A percentile compares a stretch with the other conserved stretches of the same genome.
phyloP scores from a whole-genome alignment of 192 early-diverging fungal genomes.

The Umbelopsis sp. region DNA sequence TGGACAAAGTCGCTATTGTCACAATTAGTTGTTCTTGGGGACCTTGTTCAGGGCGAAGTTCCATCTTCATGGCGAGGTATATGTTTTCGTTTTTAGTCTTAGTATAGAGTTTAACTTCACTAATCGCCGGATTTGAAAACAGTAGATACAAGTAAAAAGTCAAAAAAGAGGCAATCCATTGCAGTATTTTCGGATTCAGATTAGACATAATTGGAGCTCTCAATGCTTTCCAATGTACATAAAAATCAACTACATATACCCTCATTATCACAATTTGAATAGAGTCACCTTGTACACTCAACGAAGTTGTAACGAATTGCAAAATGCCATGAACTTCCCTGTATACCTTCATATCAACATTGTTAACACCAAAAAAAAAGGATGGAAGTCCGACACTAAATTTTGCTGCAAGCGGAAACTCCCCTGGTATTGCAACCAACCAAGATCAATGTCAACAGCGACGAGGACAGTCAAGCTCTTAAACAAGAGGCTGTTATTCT shows the following conservation, averaged over 20 bases:
- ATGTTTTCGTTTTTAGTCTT: background rate
- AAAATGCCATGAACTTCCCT: too few relatives aligned
- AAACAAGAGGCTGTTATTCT: too few relatives aligned
- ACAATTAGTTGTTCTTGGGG: background rate
- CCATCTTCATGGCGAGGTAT: background rate
- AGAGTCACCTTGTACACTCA: too few relatives aligned
- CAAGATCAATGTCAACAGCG: too few relatives aligned
- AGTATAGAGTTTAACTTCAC: background rate
- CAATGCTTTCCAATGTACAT: background rate
- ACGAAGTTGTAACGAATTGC: too few relatives aligned
- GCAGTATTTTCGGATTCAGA: slow-evolving; percentile 11
- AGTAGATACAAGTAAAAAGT: background rate
- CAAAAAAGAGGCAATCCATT: background rate
- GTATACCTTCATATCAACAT: too few relatives aligned
- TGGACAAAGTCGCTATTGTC: background rate
- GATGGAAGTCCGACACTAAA: too few relatives aligned
- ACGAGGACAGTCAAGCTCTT: too few relatives aligned
- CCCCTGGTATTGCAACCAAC: too few relatives aligned
- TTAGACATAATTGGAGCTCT: background rate
- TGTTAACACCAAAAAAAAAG: too few relatives aligned
- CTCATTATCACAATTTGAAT: too few relatives aligned
- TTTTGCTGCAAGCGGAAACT: too few relatives aligned
- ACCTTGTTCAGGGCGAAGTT: background rate
- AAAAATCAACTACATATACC: background rate
- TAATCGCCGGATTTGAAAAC: background rate